These are phyloP conservation scores for Rutstroemia sp. DNA, from an alignment of 2,329 filamentous ascomycete genomes.

Conservation along the genomic window DNA sequence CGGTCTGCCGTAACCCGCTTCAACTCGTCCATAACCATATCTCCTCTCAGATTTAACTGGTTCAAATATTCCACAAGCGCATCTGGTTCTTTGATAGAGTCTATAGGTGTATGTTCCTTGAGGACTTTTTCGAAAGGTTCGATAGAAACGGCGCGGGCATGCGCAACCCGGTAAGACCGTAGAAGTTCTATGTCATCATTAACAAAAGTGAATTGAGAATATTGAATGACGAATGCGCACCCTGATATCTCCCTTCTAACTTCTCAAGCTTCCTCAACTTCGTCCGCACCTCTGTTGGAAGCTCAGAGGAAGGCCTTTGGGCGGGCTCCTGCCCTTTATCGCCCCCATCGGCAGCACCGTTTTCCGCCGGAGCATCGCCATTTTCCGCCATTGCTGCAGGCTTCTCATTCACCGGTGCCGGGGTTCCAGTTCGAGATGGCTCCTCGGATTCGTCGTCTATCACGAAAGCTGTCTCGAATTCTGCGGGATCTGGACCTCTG, in stretches of 20 bases:
- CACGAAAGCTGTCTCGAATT: slow-evolving; percentile 80
- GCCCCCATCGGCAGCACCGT: slow-evolving; percentile 23
- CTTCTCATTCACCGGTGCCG: slow-evolving; percentile 35
- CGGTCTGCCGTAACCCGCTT: slow-evolving; percentile 79
- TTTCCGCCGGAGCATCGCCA: slow-evolving; percentile 9
- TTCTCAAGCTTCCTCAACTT: slow-evolving; percentile 85
- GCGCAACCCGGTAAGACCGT: slow-evolving; percentile 85
- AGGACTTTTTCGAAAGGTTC: slow-evolving; percentile 89
- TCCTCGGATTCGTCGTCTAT: slow-evolving; percentile 74
- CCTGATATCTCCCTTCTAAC: slow-evolving; percentile 78
- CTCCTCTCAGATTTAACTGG: slow-evolving; percentile 75
- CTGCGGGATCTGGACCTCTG: slow-evolving; percentile 64
- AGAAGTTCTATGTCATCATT: slow-evolving; percentile 58
- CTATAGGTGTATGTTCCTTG: slow-evolving; percentile 85
- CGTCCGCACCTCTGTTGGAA: slow-evolving; percentile 66
- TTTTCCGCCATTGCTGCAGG: slow-evolving; percentile 17
- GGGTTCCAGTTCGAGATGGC: slow-evolving; percentile 53
- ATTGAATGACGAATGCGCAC: slow-evolving; percentile 37
- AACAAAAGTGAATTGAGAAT: slow-evolving; percentile 7
- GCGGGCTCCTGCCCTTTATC: slow-evolving; percentile 20
- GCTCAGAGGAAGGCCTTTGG: slow-evolving; percentile 19
- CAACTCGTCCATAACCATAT: slow-evolving; percentile 91
- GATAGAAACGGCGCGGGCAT: slow-evolving; percentile 77
- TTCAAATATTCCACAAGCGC: slow-evolving; percentile 85
- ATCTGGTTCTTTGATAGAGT: slow-evolving; percentile 77